phyloP scores from a whole-genome alignment of 768 basidiomycete genomes.

The Pleurotus djamor region DNA sequence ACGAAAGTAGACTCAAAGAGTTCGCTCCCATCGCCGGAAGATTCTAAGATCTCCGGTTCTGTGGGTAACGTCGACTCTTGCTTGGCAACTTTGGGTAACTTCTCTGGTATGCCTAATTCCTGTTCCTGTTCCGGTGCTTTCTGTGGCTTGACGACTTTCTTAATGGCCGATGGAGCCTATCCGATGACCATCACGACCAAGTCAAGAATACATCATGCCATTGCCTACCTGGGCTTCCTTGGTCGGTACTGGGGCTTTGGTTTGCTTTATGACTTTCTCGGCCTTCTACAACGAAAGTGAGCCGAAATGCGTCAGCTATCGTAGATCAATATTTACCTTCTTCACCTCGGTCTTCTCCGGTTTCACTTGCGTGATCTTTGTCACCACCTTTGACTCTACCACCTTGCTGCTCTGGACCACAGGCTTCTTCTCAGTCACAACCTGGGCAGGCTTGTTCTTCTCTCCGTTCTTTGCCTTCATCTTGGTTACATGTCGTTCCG shows the following conservation, averaged over 20 bases:
- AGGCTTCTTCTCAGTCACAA: conserved; percentile 10
- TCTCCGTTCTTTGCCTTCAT: conserved; percentile 29
- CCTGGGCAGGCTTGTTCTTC: conserved; percentile 8
- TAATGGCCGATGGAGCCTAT: conserved; percentile 4
- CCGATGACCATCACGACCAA: not conserved
- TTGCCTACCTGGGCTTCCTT: not conserved
- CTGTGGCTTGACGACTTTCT: conserved; percentile 6
- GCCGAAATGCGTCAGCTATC: too few relatives aligned
- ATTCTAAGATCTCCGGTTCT: too few relatives aligned
- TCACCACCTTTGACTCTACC: too few relatives aligned
- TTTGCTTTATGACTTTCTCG: too few relatives aligned
- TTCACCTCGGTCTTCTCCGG: too few relatives aligned
- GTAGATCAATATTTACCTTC: too few relatives aligned
- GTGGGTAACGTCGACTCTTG: not conserved
- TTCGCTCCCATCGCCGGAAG: too few relatives aligned
- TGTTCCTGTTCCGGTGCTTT: conserved; percentile 2
- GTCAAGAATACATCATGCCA: not conserved
- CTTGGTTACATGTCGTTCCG: conserved; percentile 15
- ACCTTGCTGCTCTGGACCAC: not conserved
- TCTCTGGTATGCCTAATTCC: not conserved
- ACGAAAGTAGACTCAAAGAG: too few relatives aligned
- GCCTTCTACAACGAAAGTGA: too few relatives aligned
- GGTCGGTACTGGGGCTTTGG: too few relatives aligned
- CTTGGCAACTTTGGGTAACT: not conserved
- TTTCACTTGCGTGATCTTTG: too few relatives aligned